Base-by-base conservation (phyloP, 495 filamentous ascomycete species). In the Penicillium pulvis region DNA sequence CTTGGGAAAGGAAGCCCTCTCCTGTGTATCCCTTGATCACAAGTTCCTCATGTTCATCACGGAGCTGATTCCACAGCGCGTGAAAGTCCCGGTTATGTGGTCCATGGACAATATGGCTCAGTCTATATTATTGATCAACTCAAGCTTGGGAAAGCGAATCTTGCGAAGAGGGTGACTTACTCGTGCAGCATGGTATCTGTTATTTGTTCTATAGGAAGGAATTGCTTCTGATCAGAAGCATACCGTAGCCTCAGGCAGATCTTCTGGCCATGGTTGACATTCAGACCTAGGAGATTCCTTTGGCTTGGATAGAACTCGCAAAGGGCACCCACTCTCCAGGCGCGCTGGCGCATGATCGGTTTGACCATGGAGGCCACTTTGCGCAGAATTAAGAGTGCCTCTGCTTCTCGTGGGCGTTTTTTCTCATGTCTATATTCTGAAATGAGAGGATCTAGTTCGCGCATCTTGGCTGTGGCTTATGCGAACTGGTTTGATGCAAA, bases 181-280 rank as follows among this genome's bases (percentile, higher is more conserved):
- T 98, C 94, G 69, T 98, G 94, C 31, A 98, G 84, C 90, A 98
- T 93, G 2, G 93, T 98, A 71, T 95, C 91, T 14, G 89, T 79
- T 2, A 96, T 82, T 59, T 90, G 75, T 53, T 96, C 91, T 26
- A 92, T 63, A 9, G 90, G 87, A 9, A 96, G 72, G 64, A 98
- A 98, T 69, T 90, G 86, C 51, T 73, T 83, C 42, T 85, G 78
- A 73, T 97, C 90, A 58, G 79, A 78, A 20, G 88, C 76, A 74
- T 95, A 88, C 35, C 94, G 88, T 23, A 98, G 77, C 55, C 93
- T 86, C 23, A 98, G 76, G 58, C 89, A 90, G 46, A 98, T 94
- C 70, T 87, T 87, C 64, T 89, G 79, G 17, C 92, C 91, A 8
- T 66, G 63, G 61, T 91, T 88, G 65, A 87, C 75, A 67, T 98